A percentile compares a stretch with the other conserved stretches of the same genome.
These are phyloP conservation scores for Phytophthora meadii DNA, from an alignment of 352 stramenopile genomes.

Conservation along the genomic window DNA sequence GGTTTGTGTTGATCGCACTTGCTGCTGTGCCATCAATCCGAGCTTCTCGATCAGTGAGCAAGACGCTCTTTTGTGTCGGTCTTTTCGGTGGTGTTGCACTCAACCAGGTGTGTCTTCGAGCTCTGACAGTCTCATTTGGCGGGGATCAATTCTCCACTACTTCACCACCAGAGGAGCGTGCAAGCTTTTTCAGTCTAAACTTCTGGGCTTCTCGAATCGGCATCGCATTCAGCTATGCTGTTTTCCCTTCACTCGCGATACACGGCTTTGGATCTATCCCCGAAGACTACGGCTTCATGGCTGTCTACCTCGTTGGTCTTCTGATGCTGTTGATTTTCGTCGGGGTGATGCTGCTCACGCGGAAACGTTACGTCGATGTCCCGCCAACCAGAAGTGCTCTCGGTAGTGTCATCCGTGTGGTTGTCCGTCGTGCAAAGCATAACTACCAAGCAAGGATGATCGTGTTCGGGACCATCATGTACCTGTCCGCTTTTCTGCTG, in stretches of 20 bases:
- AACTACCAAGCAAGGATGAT: slow-evolving; percentile 44
- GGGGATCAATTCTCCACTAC: slow-evolving; percentile 67
- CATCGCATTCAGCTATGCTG: slow-evolving; percentile 73
- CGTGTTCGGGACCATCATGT: slow-evolving; percentile 45
- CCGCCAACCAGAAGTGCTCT: slow-evolving; percentile 48
- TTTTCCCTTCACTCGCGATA: slow-evolving; percentile 79
- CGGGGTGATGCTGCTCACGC: slow-evolving; percentile 47
- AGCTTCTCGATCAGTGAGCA: slow-evolving; percentile 36
- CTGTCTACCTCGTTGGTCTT: slow-evolving; percentile 67
- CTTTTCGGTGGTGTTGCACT: slow-evolving; percentile 61
- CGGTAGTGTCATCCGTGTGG: slow-evolving; percentile 50
- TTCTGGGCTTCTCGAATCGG: slow-evolving; percentile 85
- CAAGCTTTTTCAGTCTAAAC: slow-evolving; percentile 83
- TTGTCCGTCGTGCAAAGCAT: slow-evolving; percentile 33
- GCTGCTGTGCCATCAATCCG: slow-evolving; percentile 49
- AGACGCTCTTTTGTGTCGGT: slow-evolving; percentile 64
- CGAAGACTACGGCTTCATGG: slow-evolving; percentile 43
- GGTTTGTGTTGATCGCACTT: slow-evolving; percentile 59
- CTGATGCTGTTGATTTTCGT: slow-evolving; percentile 51
- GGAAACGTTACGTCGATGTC: slow-evolving; percentile 58
- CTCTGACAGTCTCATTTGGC: slow-evolving; percentile 66
- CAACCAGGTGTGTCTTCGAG: slow-evolving; percentile 59
- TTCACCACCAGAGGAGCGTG: slow-evolving; percentile 51
- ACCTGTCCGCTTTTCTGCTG: slow-evolving; percentile 50
- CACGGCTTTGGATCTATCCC: slow-evolving; percentile 70